Evolutionary conservation across 805 yeast genomes (phyloP).

Genomic region (Vanderwaltozyma verrucispora): DNA sequence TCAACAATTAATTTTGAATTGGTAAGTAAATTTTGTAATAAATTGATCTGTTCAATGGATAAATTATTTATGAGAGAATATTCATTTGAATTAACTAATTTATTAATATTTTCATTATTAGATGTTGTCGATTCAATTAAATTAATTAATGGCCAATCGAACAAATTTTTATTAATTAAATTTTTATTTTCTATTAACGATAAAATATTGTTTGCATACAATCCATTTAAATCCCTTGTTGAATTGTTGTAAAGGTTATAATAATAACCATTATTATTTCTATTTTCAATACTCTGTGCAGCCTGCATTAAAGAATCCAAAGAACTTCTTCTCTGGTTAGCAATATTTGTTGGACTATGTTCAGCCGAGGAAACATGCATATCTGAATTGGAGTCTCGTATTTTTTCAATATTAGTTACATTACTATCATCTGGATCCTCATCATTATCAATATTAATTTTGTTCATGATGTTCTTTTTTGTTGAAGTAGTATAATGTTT

Average conservation of each 20-base stretch:
- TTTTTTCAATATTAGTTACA: too few relatives aligned
- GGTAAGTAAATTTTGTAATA: too few relatives aligned
- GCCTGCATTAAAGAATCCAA: conserved; percentile 20
- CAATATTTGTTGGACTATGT: not conserved
- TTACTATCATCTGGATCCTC: too few relatives aligned
- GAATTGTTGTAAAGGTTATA: not conserved
- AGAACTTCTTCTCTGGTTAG: conserved; percentile 6
- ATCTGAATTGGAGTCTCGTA: too few relatives aligned
- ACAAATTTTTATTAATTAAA: not conserved
- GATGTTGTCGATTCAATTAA: not conserved
- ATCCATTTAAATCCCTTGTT: not conserved
- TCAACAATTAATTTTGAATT: not conserved
- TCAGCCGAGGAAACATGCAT: too few relatives aligned
- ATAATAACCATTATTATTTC: not conserved
- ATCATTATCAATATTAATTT: too few relatives aligned
- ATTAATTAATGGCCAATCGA: not conserved
- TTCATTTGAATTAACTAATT: not conserved
- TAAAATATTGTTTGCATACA: not conserved
- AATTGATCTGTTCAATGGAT: not conserved
- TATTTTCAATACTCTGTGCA: conserved; percentile 11
- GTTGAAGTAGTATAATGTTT: too few relatives aligned
- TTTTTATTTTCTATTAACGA: not conserved
- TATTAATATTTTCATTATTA: not conserved
- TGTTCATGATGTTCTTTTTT: too few relatives aligned
- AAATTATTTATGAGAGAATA: too few relatives aligned